Evolutionary conservation across 2,329 filamentous ascomycete species (phyloP), one percentile per base, ranked within the genome.

Genomic region (Piedraia hortae): DNA sequence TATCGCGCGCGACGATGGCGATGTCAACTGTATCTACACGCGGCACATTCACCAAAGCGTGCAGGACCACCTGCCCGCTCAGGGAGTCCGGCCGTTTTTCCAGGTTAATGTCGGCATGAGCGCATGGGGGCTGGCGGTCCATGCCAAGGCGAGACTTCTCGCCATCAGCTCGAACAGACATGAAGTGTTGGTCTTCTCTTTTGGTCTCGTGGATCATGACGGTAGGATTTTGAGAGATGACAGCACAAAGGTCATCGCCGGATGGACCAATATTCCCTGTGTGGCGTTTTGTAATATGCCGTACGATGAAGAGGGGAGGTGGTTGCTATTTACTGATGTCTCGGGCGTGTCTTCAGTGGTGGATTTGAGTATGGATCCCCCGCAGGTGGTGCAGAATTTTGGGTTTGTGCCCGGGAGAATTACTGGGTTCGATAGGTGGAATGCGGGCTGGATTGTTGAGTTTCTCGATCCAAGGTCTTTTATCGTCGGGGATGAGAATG

Each of bases 81-180:
- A 52, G 18, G 34, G 36, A 25, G 38, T 39, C 32, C 49, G 27
- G 35, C 49, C 50, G 0, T 73, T 89, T 37, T 73, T 90, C 26
- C 61, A 64, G 26, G 60, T 71, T 16, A 78, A 72, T 38, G 77
- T 90, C 2, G 61, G 62, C 1, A 49, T 47, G 12, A 82, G 74
- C 27, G 82, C 80, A 2, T 97, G 85, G 85, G 85, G 82, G 0
- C 46, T 90, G 21, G 70, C 77, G 5, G 57, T 90, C 6, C 82
- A 93, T 41, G 57, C 62, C 28, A 51, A 66, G 29, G 75, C 74
- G n/a, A 64, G 80, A 0, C 51, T 91, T 28, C 70, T 97, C 29
- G 85, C 82, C 1, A 68, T 88, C 17, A 74, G 72, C 34, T 66
- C 73, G 0, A 97, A 97, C 39, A 59, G 56, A 0, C 50, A 53